Evolutionary conservation across 2,329 filamentous ascomycete genomes (phyloP).

Genomic region (Sporothrix euskadiensis): DNA sequence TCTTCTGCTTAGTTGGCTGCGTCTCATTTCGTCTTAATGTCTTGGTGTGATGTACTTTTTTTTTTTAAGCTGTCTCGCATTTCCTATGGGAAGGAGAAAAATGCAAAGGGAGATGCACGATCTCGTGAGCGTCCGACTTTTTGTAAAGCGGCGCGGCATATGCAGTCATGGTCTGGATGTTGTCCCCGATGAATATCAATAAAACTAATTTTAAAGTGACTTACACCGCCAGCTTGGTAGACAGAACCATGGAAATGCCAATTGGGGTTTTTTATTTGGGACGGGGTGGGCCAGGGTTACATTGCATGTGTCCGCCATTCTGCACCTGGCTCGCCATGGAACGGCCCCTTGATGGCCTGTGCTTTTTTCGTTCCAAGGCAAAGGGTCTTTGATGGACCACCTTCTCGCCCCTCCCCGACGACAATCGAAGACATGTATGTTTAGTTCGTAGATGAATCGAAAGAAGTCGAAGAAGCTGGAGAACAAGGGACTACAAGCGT

Average conservation of each 20-base stretch:
- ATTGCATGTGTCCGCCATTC: background rate
- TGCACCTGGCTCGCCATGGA: constrained; percentile 9
- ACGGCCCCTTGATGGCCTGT: background rate
- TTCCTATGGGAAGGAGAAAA: background rate
- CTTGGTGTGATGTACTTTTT: background rate
- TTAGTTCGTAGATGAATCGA: background rate
- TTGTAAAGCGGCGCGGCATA: background rate
- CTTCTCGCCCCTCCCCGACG: background rate
- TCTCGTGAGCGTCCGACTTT: background rate
- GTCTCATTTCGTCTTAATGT: too few relatives aligned
- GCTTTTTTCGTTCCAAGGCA: constrained; percentile 4
- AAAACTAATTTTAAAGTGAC: background rate
- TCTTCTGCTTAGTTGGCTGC: background rate
- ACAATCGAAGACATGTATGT: background rate
- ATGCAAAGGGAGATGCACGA: background rate
- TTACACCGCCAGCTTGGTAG: constrained; percentile 12
- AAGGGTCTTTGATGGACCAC: background rate
- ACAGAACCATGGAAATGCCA: background rate
- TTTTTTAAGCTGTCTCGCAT: background rate
- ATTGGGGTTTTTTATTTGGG: background rate
- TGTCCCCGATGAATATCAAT: background rate
- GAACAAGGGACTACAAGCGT: background rate
- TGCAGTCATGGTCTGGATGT: background rate
- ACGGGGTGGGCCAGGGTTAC: constrained; percentile 12
- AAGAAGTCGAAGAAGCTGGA: background rate